Evolutionary conservation across 148 eudicot genomes (phyloP), one percentile per base, ranked within the genome.

Genomic region (Camellia japonica): DNA sequence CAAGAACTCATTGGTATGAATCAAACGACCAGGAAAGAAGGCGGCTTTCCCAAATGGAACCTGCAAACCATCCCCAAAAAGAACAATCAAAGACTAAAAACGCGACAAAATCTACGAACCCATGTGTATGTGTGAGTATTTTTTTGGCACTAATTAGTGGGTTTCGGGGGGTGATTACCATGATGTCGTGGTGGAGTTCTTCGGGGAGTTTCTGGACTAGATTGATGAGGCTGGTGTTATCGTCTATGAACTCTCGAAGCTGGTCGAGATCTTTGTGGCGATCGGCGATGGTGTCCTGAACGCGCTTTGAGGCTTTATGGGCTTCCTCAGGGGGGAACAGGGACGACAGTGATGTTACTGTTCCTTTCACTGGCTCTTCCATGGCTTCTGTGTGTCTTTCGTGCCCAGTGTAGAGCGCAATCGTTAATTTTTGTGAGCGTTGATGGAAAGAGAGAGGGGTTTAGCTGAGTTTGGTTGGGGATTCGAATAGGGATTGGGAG

Each of bases 11-110:
- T 96, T 96, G 64, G 99, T 92, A 76, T 92, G 98, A 82, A 93
- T 86, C 87, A 96, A 78, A 30, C 93, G 88, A 49, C 99, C 99
- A 3, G 97, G 98, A 71, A 96, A 93, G 72, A 96, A 96, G 7
- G 99, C 99, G 16, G 92, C 97, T 81, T 90, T 89, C n/a, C 99
- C 99, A 81, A 92, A 96, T 0, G 99, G 98, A 83, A 95, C 98
- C 97, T 94, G 90, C 30, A 46, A 77, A 82, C 63, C 75, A 13
- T 4, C 64, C 19, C 73, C 76, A 15, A 58, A 81, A 16, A 74
- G 55, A 61, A 49, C 65, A 76, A 75, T 42, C 46, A 72, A n/a
- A 64, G 19, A 46, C 66, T 1, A 5, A 49, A 73, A 78, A 55
- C 16, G 55, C 73, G 79, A 60, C 52, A 38, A 56, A 5, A 49